Base-by-base conservation (phyloP, 2,329 filamentous ascomycete genomes). In the Spiromastix sp. region DNA sequence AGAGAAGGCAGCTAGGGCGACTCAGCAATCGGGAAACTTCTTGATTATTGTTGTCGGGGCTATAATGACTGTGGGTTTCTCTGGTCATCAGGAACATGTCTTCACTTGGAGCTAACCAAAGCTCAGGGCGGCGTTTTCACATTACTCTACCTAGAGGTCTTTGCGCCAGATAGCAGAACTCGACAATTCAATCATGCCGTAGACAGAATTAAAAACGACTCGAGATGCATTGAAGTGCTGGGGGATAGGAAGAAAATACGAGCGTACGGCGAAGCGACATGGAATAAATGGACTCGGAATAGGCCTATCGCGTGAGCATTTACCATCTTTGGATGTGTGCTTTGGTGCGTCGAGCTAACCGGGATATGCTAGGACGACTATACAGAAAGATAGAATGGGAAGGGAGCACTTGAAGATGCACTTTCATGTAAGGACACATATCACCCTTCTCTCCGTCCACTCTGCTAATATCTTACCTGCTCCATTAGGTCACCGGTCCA, bases 21-120 rank as follows among this genome's bases (percentile, higher is more conserved):
- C 85, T 1, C 87, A 95, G 59, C 89, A 95, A 59, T 82, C 80
- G 11, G 81, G 93, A 66, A 95, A 96, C 60, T 77, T 94, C 45
- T 71, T 80, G 45, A 61, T 95, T 42, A 76, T 95, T 6, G 47
- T 85, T 2, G 67, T 79, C 5, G 89, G 89, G 17, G 61, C 87
- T 8, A 71, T 77, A 21, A 66, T 89, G 48, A 94, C 87, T 22
- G 83, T 85, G 68, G 42, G 70, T 48, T 12, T 19, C n/a, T 13
- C 8, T 31, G 3, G 4, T 17, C 8, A 4, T 22, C 8, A 6
- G 12, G 29, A 13, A 10, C 22, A 36, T 9, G 33, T 20, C 26
- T 29, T 20, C 16, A 18, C 4, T 17, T 24, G 30, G n/a, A 24
- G 5, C 27, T 36, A 18, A 33, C 15, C 19, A 3, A 12, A 47